A percentile compares a stretch with the other conserved stretches of the same genome.
Evolutionary conservation across 176 grass and related monocot species (phyloP).

Genomic region (Carex scoparia): DNA sequence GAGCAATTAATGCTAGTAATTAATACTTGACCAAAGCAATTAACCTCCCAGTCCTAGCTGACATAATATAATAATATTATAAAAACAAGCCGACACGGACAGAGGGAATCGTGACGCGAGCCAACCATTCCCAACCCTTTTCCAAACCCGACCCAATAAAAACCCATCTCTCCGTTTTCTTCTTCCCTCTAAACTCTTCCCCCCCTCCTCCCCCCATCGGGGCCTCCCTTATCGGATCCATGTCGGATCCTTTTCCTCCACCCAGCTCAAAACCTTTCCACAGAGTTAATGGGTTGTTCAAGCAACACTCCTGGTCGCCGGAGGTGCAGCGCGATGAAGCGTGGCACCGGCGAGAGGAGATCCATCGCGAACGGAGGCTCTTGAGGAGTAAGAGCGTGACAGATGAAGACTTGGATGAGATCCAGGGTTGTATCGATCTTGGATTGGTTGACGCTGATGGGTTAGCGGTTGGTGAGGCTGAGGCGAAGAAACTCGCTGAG

Average conservation of each 20-base stretch:
- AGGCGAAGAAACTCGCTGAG: conserved; percentile 36
- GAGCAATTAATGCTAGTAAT: background rate
- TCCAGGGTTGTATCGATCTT: conserved; percentile 76
- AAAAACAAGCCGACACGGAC: conserved; percentile 8
- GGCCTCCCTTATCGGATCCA: conserved; percentile 7
- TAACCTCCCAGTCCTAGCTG: background rate
- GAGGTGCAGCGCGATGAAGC: conserved; percentile 65
- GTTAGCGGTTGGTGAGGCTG: conserved; percentile 38
- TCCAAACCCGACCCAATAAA: background rate
- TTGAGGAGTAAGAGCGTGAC: conserved; percentile 57
- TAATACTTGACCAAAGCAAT: background rate
- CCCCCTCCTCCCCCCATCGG: background rate
- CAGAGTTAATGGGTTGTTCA: conserved; percentile 36
- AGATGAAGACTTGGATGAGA: conserved; percentile 73
- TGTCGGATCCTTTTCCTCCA: background rate
- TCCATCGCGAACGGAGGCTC: conserved; percentile 13
- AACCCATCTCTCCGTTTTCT: background rate
- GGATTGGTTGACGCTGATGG: conserved; percentile 54
- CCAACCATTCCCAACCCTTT: conserved; percentile 10
- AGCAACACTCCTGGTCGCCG: conserved; percentile 88
- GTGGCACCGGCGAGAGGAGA: conserved; percentile 56
- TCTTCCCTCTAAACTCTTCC: background rate
- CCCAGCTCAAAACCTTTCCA: background rate
- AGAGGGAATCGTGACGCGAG: conserved; percentile 18
- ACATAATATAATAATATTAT: conserved; percentile 6